Evolutionary conservation across 164 flowering plant species (phyloP), one percentile per base, ranked within the genome.

Genomic region (Magnolia kwangsiensis): DNA sequence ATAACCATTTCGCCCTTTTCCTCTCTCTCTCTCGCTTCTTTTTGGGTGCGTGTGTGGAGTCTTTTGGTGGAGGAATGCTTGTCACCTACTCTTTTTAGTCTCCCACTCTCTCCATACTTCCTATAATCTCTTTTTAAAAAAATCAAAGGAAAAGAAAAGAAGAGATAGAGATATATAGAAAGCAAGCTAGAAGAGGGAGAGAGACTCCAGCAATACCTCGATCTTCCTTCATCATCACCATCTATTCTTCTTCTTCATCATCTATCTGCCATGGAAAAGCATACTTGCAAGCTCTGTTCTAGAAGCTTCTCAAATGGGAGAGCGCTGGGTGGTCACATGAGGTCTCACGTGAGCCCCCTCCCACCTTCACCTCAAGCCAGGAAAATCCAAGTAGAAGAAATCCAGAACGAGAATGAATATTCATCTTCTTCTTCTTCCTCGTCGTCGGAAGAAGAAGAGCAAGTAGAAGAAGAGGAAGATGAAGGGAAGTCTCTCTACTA

Each of bases 311-410:
- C 85, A 18, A 89, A 90, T 81, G 98, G 98, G 0, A 88, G 95
- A 83, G 92, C 98, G 63, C 80, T 95, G 71, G 98, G 97, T 14
- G 98, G 98, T 67, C 98, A 95, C 81, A 95, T 92, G 93, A 90
- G 98, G 90, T 89, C 97, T 81, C 98, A 95, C 78, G 76, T 90
- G 88, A 84, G 80, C 45, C 76, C 29, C 3, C 81, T 55, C 6
- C 8, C 71, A 5, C 51, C 79, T 50, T 55, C 73, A 78, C 63
- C 76, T 78, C 77, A 75, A 78, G 84, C 14, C 3, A 14, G 7
- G 75, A 75, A 79, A 75, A 77, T 24, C 20, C 79, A 58, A 87
- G 72, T 84, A 81, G 76, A 77, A 59, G 21, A 58, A 27, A 61
- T 23, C 63, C 71, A 80, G 80, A 78, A 74, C 19, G 66, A 24